These are phyloP conservation scores for Cyphellophora europaea DNA, from an alignment of 2,329 filamentous ascomycete species.

Conservation along the genomic window DNA sequence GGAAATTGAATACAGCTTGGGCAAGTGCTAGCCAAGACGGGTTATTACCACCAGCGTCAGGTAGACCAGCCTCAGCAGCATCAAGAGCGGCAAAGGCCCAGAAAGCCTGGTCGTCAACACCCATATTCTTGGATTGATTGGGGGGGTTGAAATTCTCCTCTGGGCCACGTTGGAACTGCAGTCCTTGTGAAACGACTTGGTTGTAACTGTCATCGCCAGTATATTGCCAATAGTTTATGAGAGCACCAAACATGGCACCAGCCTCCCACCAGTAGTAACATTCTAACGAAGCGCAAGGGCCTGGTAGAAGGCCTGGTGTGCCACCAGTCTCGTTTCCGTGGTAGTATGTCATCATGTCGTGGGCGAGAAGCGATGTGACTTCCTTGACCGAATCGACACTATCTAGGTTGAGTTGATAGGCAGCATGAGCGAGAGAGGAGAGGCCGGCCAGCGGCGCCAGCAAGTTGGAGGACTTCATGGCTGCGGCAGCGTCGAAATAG, in stretches of 20 bases:
- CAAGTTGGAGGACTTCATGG: background rate
- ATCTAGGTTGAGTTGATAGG: slow-evolving; percentile 12
- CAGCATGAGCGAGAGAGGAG: slow-evolving; percentile 7
- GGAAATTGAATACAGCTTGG: slow-evolving; percentile 70
- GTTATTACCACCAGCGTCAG: slow-evolving; percentile 28
- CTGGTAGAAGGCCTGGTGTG: slow-evolving; percentile 23
- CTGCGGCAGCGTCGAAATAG: too few species aligned
- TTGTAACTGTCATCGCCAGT: slow-evolving; percentile 33
- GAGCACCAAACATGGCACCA: slow-evolving; percentile 25
- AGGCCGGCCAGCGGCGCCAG: slow-evolving; percentile 16
- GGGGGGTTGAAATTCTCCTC: slow-evolving; percentile 30
- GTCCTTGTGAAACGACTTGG: slow-evolving; percentile 26
- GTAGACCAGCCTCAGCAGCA: slow-evolving; percentile 27
- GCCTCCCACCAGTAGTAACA: slow-evolving; percentile 30
- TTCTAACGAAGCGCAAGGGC: slow-evolving; percentile 15
- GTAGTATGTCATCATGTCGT: slow-evolving; percentile 27
- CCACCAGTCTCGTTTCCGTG: slow-evolving; percentile 23
- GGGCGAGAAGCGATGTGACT: slow-evolving; percentile 22
- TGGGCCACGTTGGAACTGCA: slow-evolving; percentile 30
- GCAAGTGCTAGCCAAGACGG: slow-evolving; percentile 65
- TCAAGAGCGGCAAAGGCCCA: slow-evolving; percentile 30
- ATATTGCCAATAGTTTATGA: slow-evolving; percentile 34
- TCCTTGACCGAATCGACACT: slow-evolving; percentile 24
- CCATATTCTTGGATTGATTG: slow-evolving; percentile 32
- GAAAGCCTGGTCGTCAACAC: slow-evolving; percentile 22